Evolutionary conservation across 2,329 filamentous ascomycete species (phyloP).

Genomic region (Colletotrichum godetiae): DNA sequence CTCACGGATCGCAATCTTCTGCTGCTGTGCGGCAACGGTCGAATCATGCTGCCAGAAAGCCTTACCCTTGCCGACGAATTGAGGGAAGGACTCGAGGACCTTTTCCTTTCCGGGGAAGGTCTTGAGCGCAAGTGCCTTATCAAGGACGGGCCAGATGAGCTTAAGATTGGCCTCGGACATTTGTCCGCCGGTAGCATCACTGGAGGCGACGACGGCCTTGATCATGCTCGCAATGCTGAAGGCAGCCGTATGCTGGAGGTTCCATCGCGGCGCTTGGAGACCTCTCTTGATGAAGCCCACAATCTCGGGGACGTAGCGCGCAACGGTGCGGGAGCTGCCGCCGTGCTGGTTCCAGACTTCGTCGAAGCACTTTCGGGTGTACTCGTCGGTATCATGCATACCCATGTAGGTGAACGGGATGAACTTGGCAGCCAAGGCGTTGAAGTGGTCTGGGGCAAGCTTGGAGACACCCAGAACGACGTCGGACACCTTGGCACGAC

Average conservation of each 20-base stretch:
- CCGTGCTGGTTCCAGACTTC: slow-evolving; percentile 94
- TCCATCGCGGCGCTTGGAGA: slow-evolving; percentile 87
- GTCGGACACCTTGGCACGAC: slow-evolving; percentile 82
- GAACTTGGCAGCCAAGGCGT: slow-evolving; percentile 77
- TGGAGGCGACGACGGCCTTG: slow-evolving; percentile 70
- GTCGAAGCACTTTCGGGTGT: slow-evolving; percentile 81
- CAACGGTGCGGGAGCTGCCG: slow-evolving; percentile 83
- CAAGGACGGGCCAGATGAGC: slow-evolving; percentile 83
- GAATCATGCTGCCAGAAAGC: slow-evolving; percentile 66
- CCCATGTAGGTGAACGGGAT: slow-evolving; percentile 90
- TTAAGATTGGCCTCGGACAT: slow-evolving; percentile 71
- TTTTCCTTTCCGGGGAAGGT: slow-evolving; percentile 94
- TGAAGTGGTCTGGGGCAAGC: slow-evolving; percentile 89
- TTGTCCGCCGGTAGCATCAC: slow-evolving; percentile 63
- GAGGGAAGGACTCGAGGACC: slow-evolving; percentile 81
- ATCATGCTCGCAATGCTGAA: slow-evolving; percentile 82
- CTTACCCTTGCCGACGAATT: slow-evolving; percentile 76
- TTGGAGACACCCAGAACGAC: slow-evolving; percentile 87
- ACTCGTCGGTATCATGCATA: slow-evolving; percentile 85
- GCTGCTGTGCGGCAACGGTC: slow-evolving; percentile 71
- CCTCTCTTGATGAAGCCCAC: slow-evolving; percentile 73
- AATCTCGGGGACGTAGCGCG: slow-evolving; percentile 88
- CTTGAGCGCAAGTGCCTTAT: slow-evolving; percentile 86
- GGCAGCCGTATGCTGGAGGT: slow-evolving; percentile 88
- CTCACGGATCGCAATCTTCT: slow-evolving; percentile 86